A percentile compares a stretch with the other conserved stretches of the same genome.
Conservation (phyloP, 257 asterid species). For the Solanum pinnatisectum region DNA sequence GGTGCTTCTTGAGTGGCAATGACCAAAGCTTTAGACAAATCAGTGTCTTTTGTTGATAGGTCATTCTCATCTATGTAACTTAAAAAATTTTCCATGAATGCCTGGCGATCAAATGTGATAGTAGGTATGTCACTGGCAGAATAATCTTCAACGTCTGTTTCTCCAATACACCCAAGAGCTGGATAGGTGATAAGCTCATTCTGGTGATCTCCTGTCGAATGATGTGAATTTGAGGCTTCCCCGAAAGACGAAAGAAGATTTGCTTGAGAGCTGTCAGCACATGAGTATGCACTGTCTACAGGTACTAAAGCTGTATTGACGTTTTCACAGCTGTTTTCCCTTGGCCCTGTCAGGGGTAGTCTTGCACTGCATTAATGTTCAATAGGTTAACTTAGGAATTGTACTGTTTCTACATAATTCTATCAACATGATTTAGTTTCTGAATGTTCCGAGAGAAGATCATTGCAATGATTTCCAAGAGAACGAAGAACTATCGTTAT, state of each 20-base stretch:
- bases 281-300: neutral
- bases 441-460: neutral
- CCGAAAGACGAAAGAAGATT: neutral
- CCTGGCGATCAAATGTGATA: slow-evolving; percentile 11
- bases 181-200: slow-evolving; percentile 42
- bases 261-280: neutral
- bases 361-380: slow-evolving; percentile 17
- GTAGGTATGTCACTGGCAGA: slow-evolving; percentile 14
- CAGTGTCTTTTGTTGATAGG: neutral
- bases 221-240: neutral
- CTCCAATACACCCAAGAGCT: slow-evolving; percentile 9
- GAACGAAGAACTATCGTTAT: neutral
- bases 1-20: slow-evolving; percentile 8
- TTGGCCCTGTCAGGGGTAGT: slow-evolving; percentile 12
- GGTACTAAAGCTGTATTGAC: neutral
- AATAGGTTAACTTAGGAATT: neutral
- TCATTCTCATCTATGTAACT: neutral
- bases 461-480: neutral
- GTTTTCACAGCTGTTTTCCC: neutral
- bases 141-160: slow-evolving; percentile 28
- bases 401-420: neutral
- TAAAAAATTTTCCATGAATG: neutral
- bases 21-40: slow-evolving; percentile 16
- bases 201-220: neutral
- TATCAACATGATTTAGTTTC: neutral